Evolutionary conservation across 1,284 basidiomycete genomes (phyloP).

Genomic region (Pseudozyma sp.): DNA sequence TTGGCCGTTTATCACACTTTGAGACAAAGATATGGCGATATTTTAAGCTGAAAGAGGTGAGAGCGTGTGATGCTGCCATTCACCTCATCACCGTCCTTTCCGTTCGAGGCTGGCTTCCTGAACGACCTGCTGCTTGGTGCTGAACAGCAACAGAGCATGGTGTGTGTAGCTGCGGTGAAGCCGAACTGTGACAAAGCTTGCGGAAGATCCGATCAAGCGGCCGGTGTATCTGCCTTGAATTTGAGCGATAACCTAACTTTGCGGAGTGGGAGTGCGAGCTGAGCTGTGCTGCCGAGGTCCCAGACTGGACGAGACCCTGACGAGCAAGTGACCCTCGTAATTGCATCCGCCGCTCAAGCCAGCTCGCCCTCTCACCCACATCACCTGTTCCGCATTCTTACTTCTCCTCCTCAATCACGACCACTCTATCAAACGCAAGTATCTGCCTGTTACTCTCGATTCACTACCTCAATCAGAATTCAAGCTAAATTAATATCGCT

Average conservation of each 20-base stretch:
- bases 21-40: not conserved
- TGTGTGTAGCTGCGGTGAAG: not conserved
- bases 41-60: not conserved
- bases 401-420: too few species aligned
- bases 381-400: too few species aligned
- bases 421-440: not conserved
- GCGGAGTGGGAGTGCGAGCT: not conserved
- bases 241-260: not conserved
- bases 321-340: not conserved
- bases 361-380: not conserved
- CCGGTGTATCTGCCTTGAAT: not conserved
- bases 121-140: too few species aligned
- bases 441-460: not conserved
- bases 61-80: slow-evolving; percentile 2
- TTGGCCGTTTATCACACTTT: slow-evolving; percentile 1
- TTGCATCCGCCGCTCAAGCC: slow-evolving; percentile 11
- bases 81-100: not conserved
- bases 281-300: slow-evolving; percentile 5
- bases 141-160: not conserved
- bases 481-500: not conserved
- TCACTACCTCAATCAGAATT: not conserved
- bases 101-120: not conserved
- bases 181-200: too few species aligned
- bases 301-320: slow-evolving; percentile 20
- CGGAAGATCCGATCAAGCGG: too few species aligned